phyloP scores from a whole-genome alignment of 2,329 filamentous ascomycete genomes.

The Camillea tinctor region DNA sequence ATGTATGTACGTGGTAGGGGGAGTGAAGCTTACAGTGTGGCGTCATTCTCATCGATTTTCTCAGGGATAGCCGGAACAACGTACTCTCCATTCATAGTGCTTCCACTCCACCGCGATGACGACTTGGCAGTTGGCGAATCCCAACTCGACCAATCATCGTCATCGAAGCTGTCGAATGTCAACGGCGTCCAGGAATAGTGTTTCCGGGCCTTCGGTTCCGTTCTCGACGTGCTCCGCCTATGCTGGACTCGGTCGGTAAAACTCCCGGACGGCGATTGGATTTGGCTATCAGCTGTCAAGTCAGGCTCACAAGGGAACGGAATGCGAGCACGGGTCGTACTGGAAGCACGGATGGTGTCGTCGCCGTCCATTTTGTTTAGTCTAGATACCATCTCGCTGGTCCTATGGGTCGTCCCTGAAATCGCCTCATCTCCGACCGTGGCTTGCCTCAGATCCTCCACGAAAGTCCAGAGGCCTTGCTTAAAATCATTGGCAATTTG shows the following conservation, averaged over 20 bases:
- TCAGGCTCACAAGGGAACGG: conserved; percentile 42
- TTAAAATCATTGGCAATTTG: conserved; percentile 88
- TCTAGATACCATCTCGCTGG: conserved; percentile 32
- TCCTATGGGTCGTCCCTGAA: conserved; percentile 48
- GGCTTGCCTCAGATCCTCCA: conserved; percentile 92
- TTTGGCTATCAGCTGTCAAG: conserved; percentile 32
- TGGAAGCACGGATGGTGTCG: conserved; percentile 47
- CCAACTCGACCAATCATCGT: conserved; percentile 66
- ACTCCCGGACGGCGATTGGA: conserved; percentile 31
- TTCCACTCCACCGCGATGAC: conserved; percentile 63
- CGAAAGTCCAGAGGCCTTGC: conserved; percentile 87
- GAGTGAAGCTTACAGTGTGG: conserved; percentile 46
- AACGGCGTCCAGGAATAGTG: conserved; percentile 61
- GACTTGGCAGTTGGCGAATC: conserved; percentile 55
- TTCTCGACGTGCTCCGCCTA: conserved; percentile 30
- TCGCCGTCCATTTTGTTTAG: conserved; percentile 31
- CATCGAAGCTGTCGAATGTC: conserved; percentile 55
- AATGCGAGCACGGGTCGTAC: conserved; percentile 41
- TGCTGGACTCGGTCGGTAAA: conserved; percentile 30
- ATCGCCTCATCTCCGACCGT: conserved; percentile 93
- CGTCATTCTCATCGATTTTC: conserved; percentile 44
- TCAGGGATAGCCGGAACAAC: conserved; percentile 46
- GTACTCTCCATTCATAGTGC: conserved; percentile 49
- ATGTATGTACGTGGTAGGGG: conserved; percentile 9
- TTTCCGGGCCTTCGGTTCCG: conserved; percentile 45